Percentiles rank a stretch among this genome's conserved stretches.
These are phyloP conservation scores for Saccharomycopsis sp. DNA, from an alignment of 805 yeast species.

Conservation along the genomic window DNA sequence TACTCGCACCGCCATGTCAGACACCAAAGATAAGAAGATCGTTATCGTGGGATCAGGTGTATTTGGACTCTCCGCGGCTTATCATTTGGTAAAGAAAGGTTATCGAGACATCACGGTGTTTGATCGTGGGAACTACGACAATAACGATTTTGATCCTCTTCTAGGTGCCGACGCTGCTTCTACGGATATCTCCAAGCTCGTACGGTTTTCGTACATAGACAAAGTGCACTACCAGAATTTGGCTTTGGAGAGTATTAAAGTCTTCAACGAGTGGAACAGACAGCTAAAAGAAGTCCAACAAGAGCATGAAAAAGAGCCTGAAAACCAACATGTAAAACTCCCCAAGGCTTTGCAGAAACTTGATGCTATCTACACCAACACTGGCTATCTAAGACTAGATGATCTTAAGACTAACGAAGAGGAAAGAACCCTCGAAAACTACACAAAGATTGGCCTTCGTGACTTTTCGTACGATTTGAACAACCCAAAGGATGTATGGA, in stretches of 20 bases:
- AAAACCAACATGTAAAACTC: background rate
- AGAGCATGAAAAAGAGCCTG: background rate
- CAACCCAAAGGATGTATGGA: slow-evolving; percentile 12
- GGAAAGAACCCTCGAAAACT: slow-evolving; percentile 8
- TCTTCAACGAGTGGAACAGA: slow-evolving; percentile 6
- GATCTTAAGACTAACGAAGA: slow-evolving; percentile 13
- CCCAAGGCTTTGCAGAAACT: background rate
- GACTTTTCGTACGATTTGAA: slow-evolving; percentile 18
- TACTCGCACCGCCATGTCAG: background rate
- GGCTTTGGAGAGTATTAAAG: slow-evolving; percentile 22
- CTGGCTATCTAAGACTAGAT: slow-evolving; percentile 11
- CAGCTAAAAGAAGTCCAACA: background rate
- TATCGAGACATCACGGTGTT: slow-evolving; percentile 33
- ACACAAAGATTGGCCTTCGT: slow-evolving; percentile 16
- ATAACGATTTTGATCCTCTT: slow-evolving; percentile 28
- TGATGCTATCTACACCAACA: slow-evolving; percentile 2
- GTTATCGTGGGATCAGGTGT: slow-evolving; percentile 50
- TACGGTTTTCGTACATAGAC: slow-evolving; percentile 34
- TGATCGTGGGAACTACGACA: slow-evolving; percentile 31
- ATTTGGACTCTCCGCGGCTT: slow-evolving; percentile 45
- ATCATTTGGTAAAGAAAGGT: slow-evolving; percentile 34
- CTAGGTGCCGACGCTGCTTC: slow-evolving; percentile 37
- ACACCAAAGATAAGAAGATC: slow-evolving; percentile 26
- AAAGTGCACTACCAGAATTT: slow-evolving; percentile 30
- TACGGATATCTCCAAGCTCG: slow-evolving; percentile 35